Evolutionary conservation across 306 rosid genomes (phyloP).

Genomic region (Prunus mira): DNA sequence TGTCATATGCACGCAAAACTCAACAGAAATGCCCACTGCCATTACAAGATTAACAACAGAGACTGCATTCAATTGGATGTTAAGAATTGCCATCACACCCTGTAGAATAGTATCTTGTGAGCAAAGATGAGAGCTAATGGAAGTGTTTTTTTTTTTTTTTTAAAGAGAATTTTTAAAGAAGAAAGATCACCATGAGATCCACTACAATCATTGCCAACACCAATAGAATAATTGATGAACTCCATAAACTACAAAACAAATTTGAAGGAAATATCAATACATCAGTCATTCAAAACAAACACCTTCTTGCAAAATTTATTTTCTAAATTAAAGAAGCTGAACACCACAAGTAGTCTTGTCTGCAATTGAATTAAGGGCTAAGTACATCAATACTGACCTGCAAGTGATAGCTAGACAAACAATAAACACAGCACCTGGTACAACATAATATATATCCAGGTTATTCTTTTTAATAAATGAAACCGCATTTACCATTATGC

Average conservation of each 20-base stretch:
- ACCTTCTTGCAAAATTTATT: neutral
- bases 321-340: neutral
- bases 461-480: neutral
- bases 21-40: constrained; percentile 98
- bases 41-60: constrained; percentile 94
- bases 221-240: constrained; percentile 86
- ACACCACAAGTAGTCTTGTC: neutral
- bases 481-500: neutral
- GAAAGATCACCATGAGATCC: constrained; percentile 79
- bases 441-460: constrained; percentile 25
- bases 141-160: neutral
- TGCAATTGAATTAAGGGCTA: constrained; percentile 3
- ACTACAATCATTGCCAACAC: constrained; percentile 87
- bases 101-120: constrained; percentile 37
- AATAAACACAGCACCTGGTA: constrained; percentile 94
- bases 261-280: neutral
- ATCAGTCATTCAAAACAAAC: neutral
- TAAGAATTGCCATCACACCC: constrained; percentile 97
- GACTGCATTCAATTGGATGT: constrained; percentile 92
- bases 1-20: constrained; percentile 92
- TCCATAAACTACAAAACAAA: constrained; percentile 76
- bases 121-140: neutral
- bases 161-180: constrained; percentile 5
- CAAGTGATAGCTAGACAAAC: constrained; percentile 84
- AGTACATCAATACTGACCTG: constrained; percentile 57